Evolutionary conservation across 2,329 filamentous ascomycete genomes (phyloP).

Genomic region (Sordariomycetes sp.): DNA sequence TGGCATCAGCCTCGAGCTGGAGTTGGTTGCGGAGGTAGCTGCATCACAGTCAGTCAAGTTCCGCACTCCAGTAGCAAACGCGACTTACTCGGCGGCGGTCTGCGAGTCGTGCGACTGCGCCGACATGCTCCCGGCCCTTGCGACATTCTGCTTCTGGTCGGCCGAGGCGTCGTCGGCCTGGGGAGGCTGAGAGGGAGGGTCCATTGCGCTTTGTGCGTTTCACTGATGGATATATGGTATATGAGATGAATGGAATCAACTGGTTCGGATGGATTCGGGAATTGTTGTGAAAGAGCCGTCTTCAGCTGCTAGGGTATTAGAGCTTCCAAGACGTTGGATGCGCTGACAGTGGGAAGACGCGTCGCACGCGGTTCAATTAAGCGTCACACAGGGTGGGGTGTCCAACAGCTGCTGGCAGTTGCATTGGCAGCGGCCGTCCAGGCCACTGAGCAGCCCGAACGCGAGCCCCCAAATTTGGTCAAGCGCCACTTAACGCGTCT

Average conservation of each 20-base stretch:
- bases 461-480: conserved; percentile 14
- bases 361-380: background rate
- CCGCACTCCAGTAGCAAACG: background rate
- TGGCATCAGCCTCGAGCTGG: conserved; percentile 85
- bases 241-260: background rate
- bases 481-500: conserved; percentile 35
- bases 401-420: background rate
- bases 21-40: conserved; percentile 87
- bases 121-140: conserved; percentile 49
- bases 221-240: background rate
- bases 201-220: background rate
- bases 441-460: background rate
- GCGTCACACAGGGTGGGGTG: background rate
- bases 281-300: background rate
- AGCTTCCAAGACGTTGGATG: background rate
- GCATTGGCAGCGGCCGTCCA: background rate
- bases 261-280: background rate
- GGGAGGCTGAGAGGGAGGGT: conserved; percentile 1
- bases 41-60: background rate
- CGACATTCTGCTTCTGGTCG: conserved; percentile 7
- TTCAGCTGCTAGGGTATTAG: background rate
- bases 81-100: conserved; percentile 56
- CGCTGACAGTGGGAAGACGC: background rate
- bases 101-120: conserved; percentile 53
- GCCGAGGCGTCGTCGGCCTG: conserved; percentile 1